Conservation (phyloP, 768 basidiomycete genomes). For the Hericium coralloides region DNA sequence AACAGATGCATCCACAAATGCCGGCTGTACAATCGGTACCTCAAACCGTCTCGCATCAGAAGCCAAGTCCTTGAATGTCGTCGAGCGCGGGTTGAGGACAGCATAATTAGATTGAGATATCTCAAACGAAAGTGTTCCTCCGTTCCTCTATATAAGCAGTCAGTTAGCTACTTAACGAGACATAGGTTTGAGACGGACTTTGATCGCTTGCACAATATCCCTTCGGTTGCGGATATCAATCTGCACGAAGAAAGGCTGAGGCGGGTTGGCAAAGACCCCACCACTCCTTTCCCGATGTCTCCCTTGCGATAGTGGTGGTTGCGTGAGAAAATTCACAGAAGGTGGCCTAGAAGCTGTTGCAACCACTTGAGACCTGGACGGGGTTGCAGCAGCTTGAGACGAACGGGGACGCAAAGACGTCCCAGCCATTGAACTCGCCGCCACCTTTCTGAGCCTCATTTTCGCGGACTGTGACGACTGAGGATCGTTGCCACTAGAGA, state of each 20-base stretch:
- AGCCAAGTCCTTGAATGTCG: neutral
- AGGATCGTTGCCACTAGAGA: no score
- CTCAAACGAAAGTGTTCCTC: neutral
- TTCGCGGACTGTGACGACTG: no score
- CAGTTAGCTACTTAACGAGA: neutral
- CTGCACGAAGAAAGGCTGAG: neutral
- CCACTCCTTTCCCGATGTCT: no score
- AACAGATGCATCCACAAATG: neutral
- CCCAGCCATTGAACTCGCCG: no score
- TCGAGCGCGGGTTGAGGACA: neutral
- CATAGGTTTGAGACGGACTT: neutral
- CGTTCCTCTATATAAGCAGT: neutral
- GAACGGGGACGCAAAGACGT: no score
- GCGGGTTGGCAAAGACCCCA: neutral
- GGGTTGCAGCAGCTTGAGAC: no score
- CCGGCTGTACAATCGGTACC: neutral
- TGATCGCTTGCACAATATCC: conserved; percentile 2
- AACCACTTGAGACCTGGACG: no score
- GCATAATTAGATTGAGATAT: neutral
- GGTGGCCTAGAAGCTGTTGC: no score
- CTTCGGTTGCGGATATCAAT: neutral
- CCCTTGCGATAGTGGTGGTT: no score
- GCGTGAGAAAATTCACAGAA: neutral
- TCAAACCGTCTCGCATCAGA: neutral
- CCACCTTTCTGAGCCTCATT: no score